phyloP scores from a whole-genome alignment of 352 stramenopile species.

The Phytophthora sp. region DNA sequence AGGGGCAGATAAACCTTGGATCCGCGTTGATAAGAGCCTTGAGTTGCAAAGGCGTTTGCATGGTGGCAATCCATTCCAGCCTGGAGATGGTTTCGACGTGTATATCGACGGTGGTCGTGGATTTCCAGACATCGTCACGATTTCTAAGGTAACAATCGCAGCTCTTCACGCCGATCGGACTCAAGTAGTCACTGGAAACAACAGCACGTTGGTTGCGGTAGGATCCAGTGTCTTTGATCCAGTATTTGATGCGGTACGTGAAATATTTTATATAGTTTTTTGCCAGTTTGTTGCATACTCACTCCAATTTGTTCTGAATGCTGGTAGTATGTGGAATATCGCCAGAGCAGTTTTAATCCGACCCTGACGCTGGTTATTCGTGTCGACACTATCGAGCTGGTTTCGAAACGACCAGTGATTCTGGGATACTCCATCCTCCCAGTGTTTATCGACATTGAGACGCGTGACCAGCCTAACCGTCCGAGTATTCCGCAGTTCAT shows the following conservation, averaged over 20 bases:
- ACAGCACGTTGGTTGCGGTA: slow-evolving; percentile 28
- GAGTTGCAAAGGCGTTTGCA: slow-evolving; percentile 36
- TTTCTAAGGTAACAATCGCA: slow-evolving; percentile 77
- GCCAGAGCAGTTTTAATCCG: slow-evolving; percentile 76
- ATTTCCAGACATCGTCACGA: slow-evolving; percentile 72
- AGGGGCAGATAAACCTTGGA: slow-evolving; percentile 37
- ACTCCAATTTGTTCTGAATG: slow-evolving; percentile 7
- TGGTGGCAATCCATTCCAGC: slow-evolving; percentile 50
- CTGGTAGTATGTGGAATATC: slow-evolving; percentile 72
- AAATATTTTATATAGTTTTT: not conserved
- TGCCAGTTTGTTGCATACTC: no score
- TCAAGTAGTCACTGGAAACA: slow-evolving; percentile 41
- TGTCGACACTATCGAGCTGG: slow-evolving; percentile 79
- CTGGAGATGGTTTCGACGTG: slow-evolving; percentile 81
- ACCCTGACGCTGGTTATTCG: slow-evolving; percentile 86
- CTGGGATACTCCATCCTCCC: slow-evolving; percentile 78
- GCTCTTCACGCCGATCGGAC: slow-evolving; percentile 61
- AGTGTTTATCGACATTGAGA: slow-evolving; percentile 78
- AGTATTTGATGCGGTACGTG: slow-evolving; percentile 57
- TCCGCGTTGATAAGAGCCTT: slow-evolving; percentile 44
- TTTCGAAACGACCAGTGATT: slow-evolving; percentile 58
- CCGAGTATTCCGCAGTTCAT: slow-evolving; percentile 57
- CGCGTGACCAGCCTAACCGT: slow-evolving; percentile 52
- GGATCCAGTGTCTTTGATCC: slow-evolving; percentile 48
- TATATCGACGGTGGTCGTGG: slow-evolving; percentile 77